These are phyloP conservation scores for Dipteronia sinensis DNA, from an alignment of 345 rosid species.

Conservation along the genomic window DNA sequence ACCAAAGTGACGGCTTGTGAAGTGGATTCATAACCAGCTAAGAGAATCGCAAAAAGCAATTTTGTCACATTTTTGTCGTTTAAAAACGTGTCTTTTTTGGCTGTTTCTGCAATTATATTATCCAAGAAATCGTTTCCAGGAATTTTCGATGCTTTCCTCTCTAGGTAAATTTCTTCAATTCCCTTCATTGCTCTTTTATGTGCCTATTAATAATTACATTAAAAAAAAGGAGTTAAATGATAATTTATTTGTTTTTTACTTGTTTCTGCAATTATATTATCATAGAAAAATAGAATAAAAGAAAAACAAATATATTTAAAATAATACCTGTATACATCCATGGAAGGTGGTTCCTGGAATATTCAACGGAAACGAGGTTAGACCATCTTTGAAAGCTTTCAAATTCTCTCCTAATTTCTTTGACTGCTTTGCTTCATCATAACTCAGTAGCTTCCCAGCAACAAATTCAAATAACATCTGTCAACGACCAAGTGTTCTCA, in stretches of 20 bases:
- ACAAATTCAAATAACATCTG: conserved; percentile 36
- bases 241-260: too few species aligned
- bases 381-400: conserved; percentile 21
- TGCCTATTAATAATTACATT: conserved; percentile 14
- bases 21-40: conserved; percentile 21
- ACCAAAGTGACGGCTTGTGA: conserved; percentile 14
- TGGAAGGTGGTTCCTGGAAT: conserved; percentile 40
- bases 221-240: too few species aligned
- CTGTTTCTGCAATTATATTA: conserved; percentile 20
- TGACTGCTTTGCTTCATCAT: conserved; percentile 20
- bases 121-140: conserved; percentile 29
- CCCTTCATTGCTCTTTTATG: conserved; percentile 13
- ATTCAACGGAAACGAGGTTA: conserved; percentile 35
- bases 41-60: conserved; percentile 20
- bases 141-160: conserved; percentile 20
- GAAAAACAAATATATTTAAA: too few species aligned
- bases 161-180: conserved; percentile 12
- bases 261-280: too few species aligned
- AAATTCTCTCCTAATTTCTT: conserved; percentile 21
- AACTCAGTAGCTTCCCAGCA: conserved; percentile 30
- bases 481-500: not conserved
- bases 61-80: conserved; percentile 15
- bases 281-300: too few species aligned
- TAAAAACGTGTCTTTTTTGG: conserved; percentile 14
- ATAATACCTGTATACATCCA: conserved; percentile 30